Evolutionary conservation across 2,329 filamentous ascomycete species (phyloP), one percentile per base, ranked within the genome.

Genomic region (Pseudogymnoascus sp.): DNA sequence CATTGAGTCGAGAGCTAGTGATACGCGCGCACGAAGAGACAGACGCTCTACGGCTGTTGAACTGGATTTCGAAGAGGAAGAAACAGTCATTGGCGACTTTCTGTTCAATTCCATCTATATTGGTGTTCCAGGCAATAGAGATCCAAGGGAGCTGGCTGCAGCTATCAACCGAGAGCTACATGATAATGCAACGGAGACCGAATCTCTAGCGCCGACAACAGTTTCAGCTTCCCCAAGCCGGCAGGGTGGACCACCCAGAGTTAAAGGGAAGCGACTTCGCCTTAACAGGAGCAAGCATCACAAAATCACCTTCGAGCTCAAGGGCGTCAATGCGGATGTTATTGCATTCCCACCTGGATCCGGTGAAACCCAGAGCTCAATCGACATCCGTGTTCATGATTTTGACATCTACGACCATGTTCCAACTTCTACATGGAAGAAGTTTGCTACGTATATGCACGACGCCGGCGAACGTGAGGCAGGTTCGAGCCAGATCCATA

Each of bases 21-120:
- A 97, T 72, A 86, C 88, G 62, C 84, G 86, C 63, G 79, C 84
- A 23, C 80, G 83, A 43, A 60, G 35, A 5, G 83, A 64, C 79
- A 82, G 61, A 78, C 82, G 7, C 80, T 83, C 61, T 74, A 77
- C 35, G 73, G 49, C 49, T 5, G 79, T 71, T 72, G 84, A 74
- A 70, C 89, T 88, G 61, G 88, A 87, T 37, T 87, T 93, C 23
- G 83, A 88, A 21, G 90, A 96, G 59, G 89, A 93, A 45, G 90
- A 93, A 74, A 90, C 87, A 11, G 90, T 89, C 5, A 96, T 97
- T 74, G 92, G 91, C 5, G 96, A 99, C 73, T 96, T 96, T 69
- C 80, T 99, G 14, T 99, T 99, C 81, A 97, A 99, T 73, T 99
- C 95, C 0, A 96, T 99, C 62, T 99, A 97, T 77, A 97, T 99